Conservation (phyloP, 495 filamentous ascomycete species). For the Halenospora varia region DNA sequence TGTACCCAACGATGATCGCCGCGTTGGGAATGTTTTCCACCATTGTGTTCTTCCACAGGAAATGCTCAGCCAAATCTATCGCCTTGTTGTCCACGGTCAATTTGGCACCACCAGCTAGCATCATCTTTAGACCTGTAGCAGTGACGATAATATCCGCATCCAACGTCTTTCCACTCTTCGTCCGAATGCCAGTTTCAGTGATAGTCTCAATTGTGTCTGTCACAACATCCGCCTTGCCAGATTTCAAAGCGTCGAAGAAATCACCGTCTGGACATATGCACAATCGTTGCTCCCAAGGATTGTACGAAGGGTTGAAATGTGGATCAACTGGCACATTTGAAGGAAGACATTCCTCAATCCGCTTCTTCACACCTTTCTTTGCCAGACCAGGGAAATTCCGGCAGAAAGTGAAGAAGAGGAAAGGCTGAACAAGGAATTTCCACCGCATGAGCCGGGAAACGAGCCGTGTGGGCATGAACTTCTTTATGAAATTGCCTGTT, state of each 20-base stretch:
- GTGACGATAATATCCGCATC: constrained; percentile 71
- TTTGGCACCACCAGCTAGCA: constrained; percentile 26
- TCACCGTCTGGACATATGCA: constrained; percentile 69
- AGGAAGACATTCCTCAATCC: constrained; percentile 48
- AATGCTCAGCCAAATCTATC: constrained; percentile 26
- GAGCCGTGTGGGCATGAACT: constrained; percentile 36
- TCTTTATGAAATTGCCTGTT: constrained; percentile 30
- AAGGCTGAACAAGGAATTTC: constrained; percentile 19
- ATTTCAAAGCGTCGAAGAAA: constrained; percentile 60
- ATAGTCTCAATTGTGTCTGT: constrained; percentile 67
- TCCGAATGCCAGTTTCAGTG: constrained; percentile 50
- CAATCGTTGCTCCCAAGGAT: constrained; percentile 70
- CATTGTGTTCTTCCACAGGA: constrained; percentile 38
- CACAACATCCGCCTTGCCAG: constrained; percentile 54
- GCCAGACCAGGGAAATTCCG: constrained; percentile 50
- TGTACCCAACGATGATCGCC: constrained; percentile 34
- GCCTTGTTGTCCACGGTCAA: constrained; percentile 28
- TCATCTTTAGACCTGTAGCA: constrained; percentile 60
- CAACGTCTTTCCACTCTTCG: constrained; percentile 52
- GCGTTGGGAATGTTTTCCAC: constrained; percentile 39
- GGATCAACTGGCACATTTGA: constrained; percentile 50
- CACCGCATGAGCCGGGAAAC: constrained; percentile 36
- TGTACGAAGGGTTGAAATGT: constrained; percentile 69
- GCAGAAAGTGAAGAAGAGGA: constrained; percentile 45
- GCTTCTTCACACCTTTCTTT: constrained; percentile 38